Percentiles rank a stretch among this genome's conserved stretches.
These are phyloP conservation scores for Fomitopsis pinicola DNA, from an alignment of 1,284 basidiomycete genomes.

Conservation along the genomic window DNA sequence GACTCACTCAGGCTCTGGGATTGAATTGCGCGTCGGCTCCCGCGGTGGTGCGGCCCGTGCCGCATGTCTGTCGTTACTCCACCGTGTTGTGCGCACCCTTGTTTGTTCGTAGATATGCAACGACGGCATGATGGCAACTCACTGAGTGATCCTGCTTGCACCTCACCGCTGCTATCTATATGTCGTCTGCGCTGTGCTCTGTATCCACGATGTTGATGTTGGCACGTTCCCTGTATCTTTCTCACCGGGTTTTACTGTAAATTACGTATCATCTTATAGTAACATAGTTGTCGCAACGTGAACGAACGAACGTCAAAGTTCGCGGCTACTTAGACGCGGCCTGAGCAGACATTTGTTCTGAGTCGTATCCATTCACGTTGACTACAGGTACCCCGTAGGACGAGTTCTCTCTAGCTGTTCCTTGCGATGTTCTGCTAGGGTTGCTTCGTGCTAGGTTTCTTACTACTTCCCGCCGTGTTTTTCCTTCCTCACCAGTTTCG, in stretches of 20 bases:
- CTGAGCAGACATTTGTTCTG: no score
- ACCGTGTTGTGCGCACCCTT: neutral
- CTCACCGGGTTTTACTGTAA: neutral
- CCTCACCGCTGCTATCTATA: neutral
- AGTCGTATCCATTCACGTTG: no score
- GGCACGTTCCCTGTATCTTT: neutral
- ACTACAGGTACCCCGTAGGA: no score
- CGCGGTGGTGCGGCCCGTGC: neutral
- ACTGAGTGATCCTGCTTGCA: neutral
- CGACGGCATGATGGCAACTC: neutral
- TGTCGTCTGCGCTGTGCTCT: neutral
- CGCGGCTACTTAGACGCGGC: no score
- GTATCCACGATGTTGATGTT: neutral
- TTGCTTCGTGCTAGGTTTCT: no score
- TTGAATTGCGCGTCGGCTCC: neutral
- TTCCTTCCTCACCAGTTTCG: no score
- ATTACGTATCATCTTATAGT: no score
- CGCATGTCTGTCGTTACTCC: neutral
- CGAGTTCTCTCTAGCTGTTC: no score
- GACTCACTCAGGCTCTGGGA: neutral
- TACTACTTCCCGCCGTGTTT: no score
- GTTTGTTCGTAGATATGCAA: neutral
- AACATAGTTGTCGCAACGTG: no score
- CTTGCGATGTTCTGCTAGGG: no score
- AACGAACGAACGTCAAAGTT: no score